These are phyloP conservation scores for Zymoseptoria pseudotritici DNA, from an alignment of 2,329 filamentous ascomycete species.

Conservation along the genomic window DNA sequence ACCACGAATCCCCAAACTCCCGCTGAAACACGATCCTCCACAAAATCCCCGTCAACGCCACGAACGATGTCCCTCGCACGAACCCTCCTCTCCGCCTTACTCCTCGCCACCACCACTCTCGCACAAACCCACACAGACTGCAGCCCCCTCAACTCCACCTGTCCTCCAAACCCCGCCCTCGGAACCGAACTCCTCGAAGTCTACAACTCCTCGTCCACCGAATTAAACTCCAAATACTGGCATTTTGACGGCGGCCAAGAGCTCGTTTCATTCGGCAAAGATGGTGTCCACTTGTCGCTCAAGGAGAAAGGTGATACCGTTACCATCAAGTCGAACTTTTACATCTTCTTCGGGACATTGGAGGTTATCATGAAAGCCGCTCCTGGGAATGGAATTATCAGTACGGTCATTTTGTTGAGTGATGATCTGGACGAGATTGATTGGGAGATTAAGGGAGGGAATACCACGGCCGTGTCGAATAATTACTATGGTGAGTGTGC, in stretches of 20 bases:
- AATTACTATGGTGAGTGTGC: conserved; percentile 58
- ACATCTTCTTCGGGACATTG: conserved; percentile 77
- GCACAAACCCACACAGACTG: conserved; percentile 74
- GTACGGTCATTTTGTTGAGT: conserved; percentile 73
- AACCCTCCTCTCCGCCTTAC: conserved; percentile 15
- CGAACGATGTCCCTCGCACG: conserved; percentile 14
- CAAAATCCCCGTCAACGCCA: background rate
- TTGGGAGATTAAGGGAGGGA: conserved; percentile 71
- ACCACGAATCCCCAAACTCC: background rate
- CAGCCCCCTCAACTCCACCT: conserved; percentile 65
- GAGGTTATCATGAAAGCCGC: conserved; percentile 74
- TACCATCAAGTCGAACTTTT: conserved; percentile 71
- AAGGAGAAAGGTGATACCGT: conserved; percentile 63
- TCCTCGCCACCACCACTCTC: conserved; percentile 22
- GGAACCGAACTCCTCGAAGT: conserved; percentile 54
- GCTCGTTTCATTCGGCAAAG: conserved; percentile 47
- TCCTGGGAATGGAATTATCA: conserved; percentile 67
- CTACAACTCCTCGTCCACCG: conserved; percentile 55
- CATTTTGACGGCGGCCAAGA: conserved; percentile 57
- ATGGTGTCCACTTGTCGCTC: conserved; percentile 64
- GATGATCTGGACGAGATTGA: conserved; percentile 84
- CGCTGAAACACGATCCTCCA: background rate
- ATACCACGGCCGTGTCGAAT: conserved; percentile 54
- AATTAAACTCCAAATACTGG: conserved; percentile 31
- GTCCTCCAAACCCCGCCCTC: conserved; percentile 64